phyloP scores from a whole-genome alignment of 2,329 filamentous ascomycete species.

The Fusarium sp. region DNA sequence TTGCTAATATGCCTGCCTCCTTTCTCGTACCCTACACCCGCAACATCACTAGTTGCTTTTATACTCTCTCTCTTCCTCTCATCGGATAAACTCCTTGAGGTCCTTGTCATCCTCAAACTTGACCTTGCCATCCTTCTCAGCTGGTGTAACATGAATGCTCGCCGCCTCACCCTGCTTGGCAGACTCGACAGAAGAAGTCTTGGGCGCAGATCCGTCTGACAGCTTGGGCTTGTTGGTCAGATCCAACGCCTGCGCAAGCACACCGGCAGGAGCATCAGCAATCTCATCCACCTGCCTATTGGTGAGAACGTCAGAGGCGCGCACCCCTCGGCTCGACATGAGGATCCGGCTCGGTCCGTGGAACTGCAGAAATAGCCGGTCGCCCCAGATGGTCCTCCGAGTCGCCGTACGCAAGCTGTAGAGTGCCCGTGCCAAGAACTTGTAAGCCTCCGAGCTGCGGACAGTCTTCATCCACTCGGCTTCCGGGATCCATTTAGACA shows the following conservation, averaged over 20 bases:
- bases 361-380: constrained; percentile 90
- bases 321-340: constrained; percentile 83
- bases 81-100: constrained; percentile 63
- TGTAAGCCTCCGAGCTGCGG: constrained; percentile 76
- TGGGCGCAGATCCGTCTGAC: constrained; percentile 22
- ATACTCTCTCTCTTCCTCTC: constrained; percentile 4
- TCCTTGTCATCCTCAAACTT: constrained; percentile 67
- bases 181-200: constrained; percentile 39
- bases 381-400: constrained; percentile 88
- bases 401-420: constrained; percentile 78
- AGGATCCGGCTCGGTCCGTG: constrained; percentile 85
- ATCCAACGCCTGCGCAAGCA: constrained; percentile 66
- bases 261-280: constrained; percentile 79
- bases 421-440: constrained; percentile 67
- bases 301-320: constrained; percentile 79
- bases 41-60: constrained; percentile 11
- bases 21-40: constrained; percentile 9
- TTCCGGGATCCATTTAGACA: constrained; percentile 70
- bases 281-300: constrained; percentile 87
- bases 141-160: constrained; percentile 63
- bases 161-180: constrained; percentile 47
- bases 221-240: constrained; percentile 50
- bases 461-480: constrained; percentile 76
- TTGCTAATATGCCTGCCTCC: constrained; percentile 9
- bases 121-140: constrained; percentile 70